These are phyloP conservation scores for Quercus engelmannii DNA, from an alignment of 306 rosid genomes.

Conservation along the genomic window DNA sequence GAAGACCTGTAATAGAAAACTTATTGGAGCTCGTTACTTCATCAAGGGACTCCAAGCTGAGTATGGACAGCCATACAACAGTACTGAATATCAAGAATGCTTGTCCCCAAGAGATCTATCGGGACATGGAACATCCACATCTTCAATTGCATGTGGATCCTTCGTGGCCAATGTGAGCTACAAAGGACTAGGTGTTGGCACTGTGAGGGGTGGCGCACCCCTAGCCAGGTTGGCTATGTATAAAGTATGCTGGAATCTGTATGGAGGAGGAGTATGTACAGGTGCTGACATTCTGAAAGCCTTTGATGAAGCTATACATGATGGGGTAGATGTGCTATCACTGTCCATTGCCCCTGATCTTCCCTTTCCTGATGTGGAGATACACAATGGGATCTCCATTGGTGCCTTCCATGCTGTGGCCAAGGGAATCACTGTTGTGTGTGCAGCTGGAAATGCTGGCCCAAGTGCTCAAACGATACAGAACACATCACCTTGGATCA, in stretches of 20 bases:
- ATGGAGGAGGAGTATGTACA: constrained; percentile 28
- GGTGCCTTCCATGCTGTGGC: constrained; percentile 53
- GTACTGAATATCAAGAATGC: constrained; percentile 16
- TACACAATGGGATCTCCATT: constrained; percentile 19
- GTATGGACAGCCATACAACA: constrained; percentile 30
- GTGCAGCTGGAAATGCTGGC: constrained; percentile 41
- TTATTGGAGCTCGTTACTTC: constrained; percentile 57
- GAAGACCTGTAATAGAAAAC: constrained; percentile 44
- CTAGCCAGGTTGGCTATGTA: constrained; percentile 43
- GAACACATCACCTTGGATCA: constrained; percentile 46
- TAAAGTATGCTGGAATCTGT: constrained; percentile 48
- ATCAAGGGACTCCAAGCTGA: constrained; percentile 37
- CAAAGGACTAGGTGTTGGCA: constrained; percentile 41
- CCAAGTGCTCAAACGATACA: constrained; percentile 35
- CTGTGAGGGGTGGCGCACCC: constrained; percentile 50
- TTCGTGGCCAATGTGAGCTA: constrained; percentile 33
- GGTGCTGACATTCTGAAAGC: constrained; percentile 45
- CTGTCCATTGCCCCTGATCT: constrained; percentile 32
- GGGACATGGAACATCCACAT: constrained; percentile 51
- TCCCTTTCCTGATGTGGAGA: constrained; percentile 37
- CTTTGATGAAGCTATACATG: constrained; percentile 43
- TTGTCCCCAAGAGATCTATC: constrained; percentile 35
- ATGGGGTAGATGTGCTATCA: constrained; percentile 53
- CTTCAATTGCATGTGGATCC: constrained; percentile 44
- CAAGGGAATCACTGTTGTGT: constrained; percentile 41